These are phyloP conservation scores for Periconia macrospinosa DNA, from an alignment of 2,329 filamentous ascomycete species.

Conservation along the genomic window DNA sequence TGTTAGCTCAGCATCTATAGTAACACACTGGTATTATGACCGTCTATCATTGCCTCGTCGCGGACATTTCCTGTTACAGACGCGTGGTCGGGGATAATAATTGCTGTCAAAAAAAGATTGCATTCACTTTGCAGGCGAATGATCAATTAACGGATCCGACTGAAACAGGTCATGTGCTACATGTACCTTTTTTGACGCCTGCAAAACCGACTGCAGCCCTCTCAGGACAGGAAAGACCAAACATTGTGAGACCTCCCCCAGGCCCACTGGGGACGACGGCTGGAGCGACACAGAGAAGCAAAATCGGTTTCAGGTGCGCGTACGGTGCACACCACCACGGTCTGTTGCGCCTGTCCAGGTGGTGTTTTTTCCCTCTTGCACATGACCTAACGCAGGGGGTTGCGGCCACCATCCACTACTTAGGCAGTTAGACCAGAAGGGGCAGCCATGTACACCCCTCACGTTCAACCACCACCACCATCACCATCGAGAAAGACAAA, in stretches of 20 bases:
- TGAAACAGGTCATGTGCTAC: slow-evolving; percentile 18
- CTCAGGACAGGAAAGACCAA: slow-evolving; percentile 21
- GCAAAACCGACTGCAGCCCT: slow-evolving; percentile 29
- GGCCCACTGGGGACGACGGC: slow-evolving; percentile 24
- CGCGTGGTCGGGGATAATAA: not conserved
- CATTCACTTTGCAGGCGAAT: not conserved
- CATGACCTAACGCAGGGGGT: slow-evolving; percentile 32
- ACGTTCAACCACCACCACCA: slow-evolving; percentile 8
- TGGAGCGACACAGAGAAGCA: slow-evolving; percentile 31
- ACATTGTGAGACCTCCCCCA: slow-evolving; percentile 15
- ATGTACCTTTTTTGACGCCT: slow-evolving; percentile 6
- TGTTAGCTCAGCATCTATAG: slow-evolving; percentile 38
- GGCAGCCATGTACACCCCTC: slow-evolving; percentile 15
- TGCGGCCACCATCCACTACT: slow-evolving; percentile 3
- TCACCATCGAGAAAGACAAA: not conserved
- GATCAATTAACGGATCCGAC: slow-evolving; percentile 2
- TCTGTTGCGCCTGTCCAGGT: not conserved
- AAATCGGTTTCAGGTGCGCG: slow-evolving; percentile 32
- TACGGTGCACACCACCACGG: slow-evolving; percentile 24
- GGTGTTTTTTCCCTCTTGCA: slow-evolving; percentile 12
- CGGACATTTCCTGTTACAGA: slow-evolving; percentile 6
- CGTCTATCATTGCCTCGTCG: slow-evolving; percentile 18
- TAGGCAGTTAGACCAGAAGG: slow-evolving; percentile 1
- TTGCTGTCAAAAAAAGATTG: not conserved
- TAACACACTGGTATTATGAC: slow-evolving; percentile 15